Base-by-base conservation (phyloP, 1,284 basidiomycete species). In the Cryptococcus hybrid region DNA sequence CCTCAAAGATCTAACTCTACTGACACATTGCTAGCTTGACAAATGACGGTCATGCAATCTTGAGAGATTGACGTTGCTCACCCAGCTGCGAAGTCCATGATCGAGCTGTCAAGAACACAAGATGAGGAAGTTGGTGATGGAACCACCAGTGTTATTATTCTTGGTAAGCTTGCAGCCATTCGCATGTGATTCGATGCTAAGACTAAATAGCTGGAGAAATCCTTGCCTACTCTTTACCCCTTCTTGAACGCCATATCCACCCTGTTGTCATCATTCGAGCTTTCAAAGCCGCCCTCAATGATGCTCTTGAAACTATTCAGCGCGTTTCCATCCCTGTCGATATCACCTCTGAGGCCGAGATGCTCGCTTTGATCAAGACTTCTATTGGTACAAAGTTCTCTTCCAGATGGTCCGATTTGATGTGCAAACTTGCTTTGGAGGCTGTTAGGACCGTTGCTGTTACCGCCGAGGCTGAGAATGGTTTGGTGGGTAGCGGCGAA, bases 331-430 rank as follows among this genome's bases (percentile, higher is more conserved):
- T 92, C 58, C 92, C 92, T 36, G 95, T 99, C 71, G 86, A 99
- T 79, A 86, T 88, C 15, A 83, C 84, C 47, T 86, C 89, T 69
- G 94, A 99, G 66, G 83, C 84, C 34, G 88, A 94, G 69, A 99
- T 99, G 95, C 86, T 98, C 44, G 84, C 90, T 3, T 85, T 99
- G 69, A 98, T 99, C 84, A 97, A 97, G 80, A 96, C 92, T 0
- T 95, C 92, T 50, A 97, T 99, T 78, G 95, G 95, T n/a, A 99
- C 96, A 57, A 99, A 99, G 79, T 98, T 99, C 71, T 92, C 94
- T 66, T 87, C 87, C 43, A 86, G 95, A 51, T 99, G 95, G 95
- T 90, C 90, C 0, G 92, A 96, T 69, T 86, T 97, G 63, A 99
- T 99, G 95, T 99, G 95, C 80, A 85, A 82, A 62, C 87, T 99